A percentile compares a stretch with the other conserved stretches of the same genome.
phyloP scores from a whole-genome alignment of 441 rosid species.

The Rhodomyrtus psidioides region DNA sequence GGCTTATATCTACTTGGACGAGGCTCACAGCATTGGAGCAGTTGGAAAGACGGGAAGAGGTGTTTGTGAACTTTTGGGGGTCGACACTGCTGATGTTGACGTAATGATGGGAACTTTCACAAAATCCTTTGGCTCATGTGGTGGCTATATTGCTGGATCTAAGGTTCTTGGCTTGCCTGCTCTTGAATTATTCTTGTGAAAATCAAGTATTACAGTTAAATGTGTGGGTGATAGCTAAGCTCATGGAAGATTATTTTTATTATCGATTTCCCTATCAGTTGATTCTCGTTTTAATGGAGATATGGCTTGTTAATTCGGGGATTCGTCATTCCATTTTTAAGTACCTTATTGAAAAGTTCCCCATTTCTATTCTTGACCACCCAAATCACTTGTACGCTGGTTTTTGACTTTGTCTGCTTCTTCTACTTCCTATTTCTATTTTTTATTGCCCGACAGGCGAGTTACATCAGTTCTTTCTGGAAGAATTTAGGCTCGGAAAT shows the following conservation, averaged over 20 bases:
- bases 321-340: neutral
- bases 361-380: neutral
- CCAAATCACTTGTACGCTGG: neutral
- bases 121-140: conserved; percentile 87
- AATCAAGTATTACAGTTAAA: neutral
- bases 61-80: conserved; percentile 87
- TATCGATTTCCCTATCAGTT: neutral
- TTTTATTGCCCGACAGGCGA: neutral
- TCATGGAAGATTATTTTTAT: neutral
- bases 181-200: neutral
- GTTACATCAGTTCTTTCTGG: neutral
- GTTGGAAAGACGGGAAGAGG: conserved; percentile 87
- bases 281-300: neutral
- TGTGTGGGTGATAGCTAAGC: neutral
- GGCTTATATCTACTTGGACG: conserved; percentile 76
- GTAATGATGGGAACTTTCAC: conserved; percentile 98
- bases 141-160: conserved; percentile 89
- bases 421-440: neutral
- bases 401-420: neutral
- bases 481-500: neutral
- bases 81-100: conserved; percentile 81
- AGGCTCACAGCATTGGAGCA: conserved; percentile 95
- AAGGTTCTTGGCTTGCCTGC: conserved; percentile 35
- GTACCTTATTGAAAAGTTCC: neutral
- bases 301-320: neutral